Conservation (phyloP, 495 filamentous ascomycete genomes). For the Aspergillus campestris region DNA sequence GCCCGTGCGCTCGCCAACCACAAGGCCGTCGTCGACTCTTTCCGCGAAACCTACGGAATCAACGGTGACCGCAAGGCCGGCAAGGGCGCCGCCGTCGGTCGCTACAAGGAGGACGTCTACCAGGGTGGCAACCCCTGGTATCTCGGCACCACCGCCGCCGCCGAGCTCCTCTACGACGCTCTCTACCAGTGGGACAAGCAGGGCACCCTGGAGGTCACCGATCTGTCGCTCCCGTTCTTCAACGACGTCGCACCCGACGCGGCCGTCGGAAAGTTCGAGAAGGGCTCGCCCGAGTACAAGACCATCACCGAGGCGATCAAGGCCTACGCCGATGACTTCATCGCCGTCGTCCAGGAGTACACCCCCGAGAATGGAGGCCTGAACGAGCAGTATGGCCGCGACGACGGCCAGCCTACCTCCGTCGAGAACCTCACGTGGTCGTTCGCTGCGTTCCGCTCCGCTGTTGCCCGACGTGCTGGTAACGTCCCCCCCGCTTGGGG, state of each 20-base stretch:
- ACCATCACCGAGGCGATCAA: slow-evolving; percentile 35
- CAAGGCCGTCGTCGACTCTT: slow-evolving; percentile 41
- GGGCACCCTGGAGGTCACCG: slow-evolving; percentile 43
- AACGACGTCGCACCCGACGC: slow-evolving; percentile 36
- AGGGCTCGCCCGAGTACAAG: slow-evolving; percentile 27
- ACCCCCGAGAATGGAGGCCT: slow-evolving; percentile 44
- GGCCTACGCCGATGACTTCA: slow-evolving; percentile 42
- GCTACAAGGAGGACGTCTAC: slow-evolving; percentile 59
- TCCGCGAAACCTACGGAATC: slow-evolving; percentile 26
- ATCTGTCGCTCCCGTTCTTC: slow-evolving; percentile 49
- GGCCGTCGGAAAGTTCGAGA: slow-evolving; percentile 22
- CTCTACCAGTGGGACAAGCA: slow-evolving; percentile 47
- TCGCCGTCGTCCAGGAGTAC: slow-evolving; percentile 41
- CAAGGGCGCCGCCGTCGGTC: slow-evolving; percentile 41
- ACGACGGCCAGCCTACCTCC: slow-evolving; percentile 42
- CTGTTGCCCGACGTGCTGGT: slow-evolving; percentile 32
- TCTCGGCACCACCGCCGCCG: slow-evolving; percentile 48
- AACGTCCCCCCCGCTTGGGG: slow-evolving; percentile 42
- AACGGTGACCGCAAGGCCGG: slow-evolving; percentile 24
- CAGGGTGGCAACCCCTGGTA: slow-evolving; percentile 58
- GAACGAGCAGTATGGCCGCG: slow-evolving; percentile 52
- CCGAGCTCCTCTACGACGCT: slow-evolving; percentile 55
- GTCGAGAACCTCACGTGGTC: slow-evolving; percentile 61
- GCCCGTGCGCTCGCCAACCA: slow-evolving; percentile 39
- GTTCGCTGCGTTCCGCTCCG: slow-evolving; percentile 55